A percentile compares a stretch with the other conserved stretches of the same genome.
phyloP scores from a whole-genome alignment of 2,329 filamentous ascomycete genomes.

The Fusarium buharicum region DNA sequence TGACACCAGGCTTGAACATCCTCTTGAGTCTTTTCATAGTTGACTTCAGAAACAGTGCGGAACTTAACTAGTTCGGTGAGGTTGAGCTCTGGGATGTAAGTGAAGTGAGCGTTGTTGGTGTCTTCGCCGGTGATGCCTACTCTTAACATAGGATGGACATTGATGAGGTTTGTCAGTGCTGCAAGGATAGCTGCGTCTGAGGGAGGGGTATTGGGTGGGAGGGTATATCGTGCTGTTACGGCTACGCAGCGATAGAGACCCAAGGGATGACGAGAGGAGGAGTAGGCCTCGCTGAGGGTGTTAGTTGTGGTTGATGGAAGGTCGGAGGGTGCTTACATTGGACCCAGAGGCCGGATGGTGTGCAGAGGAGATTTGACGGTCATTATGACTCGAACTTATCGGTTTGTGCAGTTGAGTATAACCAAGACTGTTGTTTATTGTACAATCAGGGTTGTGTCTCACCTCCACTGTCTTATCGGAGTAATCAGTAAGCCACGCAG shows the following conservation, averaged over 20 bases:
- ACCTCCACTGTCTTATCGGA: not conserved
- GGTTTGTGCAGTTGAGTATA: not conserved
- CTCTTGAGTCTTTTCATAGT: conserved; percentile 49
- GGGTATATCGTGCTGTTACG: conserved; percentile 57
- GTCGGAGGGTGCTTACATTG: conserved; percentile 37
- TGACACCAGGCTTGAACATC: conserved; percentile 54
- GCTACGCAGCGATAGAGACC: conserved; percentile 60
- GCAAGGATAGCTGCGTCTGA: conserved; percentile 45
- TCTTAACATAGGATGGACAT: conserved; percentile 59
- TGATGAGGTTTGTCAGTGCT: conserved; percentile 55
- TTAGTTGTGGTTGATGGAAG: conserved; percentile 5
- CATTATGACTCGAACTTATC: conserved; percentile 13
- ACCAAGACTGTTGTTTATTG: not conserved
- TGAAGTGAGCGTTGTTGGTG: conserved; percentile 56
- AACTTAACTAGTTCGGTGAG: conserved; percentile 57
- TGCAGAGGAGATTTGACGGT: not conserved
- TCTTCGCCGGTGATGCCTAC: conserved; percentile 60
- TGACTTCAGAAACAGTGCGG: conserved; percentile 37
- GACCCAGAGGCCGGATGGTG: conserved; percentile 43
- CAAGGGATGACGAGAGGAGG: conserved; percentile 58
- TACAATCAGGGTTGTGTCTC: not conserved
- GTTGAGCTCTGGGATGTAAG: conserved; percentile 56
- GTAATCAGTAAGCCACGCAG: no score
- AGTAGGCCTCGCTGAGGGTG: conserved; percentile 56
- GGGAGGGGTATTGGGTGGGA: conserved; percentile 2